These are phyloP conservation scores for Fusarium udum DNA, from an alignment of 2,329 filamentous ascomycete species.

Conservation along the genomic window DNA sequence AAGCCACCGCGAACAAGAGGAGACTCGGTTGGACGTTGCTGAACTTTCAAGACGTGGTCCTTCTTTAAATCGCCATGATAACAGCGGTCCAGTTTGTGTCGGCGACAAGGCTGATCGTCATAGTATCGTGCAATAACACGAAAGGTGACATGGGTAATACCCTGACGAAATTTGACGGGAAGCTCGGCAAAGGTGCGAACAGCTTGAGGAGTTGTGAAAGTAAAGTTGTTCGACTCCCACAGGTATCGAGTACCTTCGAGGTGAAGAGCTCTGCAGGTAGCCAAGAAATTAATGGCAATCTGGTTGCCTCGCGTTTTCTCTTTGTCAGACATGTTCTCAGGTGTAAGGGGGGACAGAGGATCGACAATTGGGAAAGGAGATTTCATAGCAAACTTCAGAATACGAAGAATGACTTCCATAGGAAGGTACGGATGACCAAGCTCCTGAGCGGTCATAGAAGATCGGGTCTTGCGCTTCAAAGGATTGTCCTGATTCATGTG, in stretches of 20 bases:
- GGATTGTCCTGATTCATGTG: constrained; percentile 47
- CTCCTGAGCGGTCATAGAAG: constrained; percentile 44
- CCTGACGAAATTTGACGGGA: constrained; percentile 52
- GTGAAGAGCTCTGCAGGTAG: constrained; percentile 60
- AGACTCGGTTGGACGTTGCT: constrained; percentile 55
- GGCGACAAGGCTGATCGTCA: constrained; percentile 56
- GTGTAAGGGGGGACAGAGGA: constrained; percentile 57
- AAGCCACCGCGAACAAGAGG: constrained; percentile 61
- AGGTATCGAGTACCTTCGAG: constrained; percentile 60
- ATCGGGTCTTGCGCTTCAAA: constrained; percentile 47
- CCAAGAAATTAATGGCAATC: constrained; percentile 63
- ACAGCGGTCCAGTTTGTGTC: constrained; percentile 53
- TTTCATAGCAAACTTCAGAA: constrained; percentile 62
- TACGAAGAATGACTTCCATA: constrained; percentile 61
- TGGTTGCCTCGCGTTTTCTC: constrained; percentile 58
- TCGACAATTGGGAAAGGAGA: constrained; percentile 62
- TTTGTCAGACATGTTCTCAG: constrained; percentile 54
- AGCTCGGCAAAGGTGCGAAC: constrained; percentile 61
- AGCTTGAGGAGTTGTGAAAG: constrained; percentile 63
- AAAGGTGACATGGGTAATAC: constrained; percentile 58
- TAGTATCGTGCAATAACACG: constrained; percentile 66
- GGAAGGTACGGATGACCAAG: constrained; percentile 56
- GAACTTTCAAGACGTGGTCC: constrained; percentile 54
- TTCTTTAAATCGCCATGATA: constrained; percentile 57
- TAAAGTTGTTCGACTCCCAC: constrained; percentile 63